phyloP scores from a whole-genome alignment of 176 grass and related monocot species.

The Panicum miliaceum region DNA sequence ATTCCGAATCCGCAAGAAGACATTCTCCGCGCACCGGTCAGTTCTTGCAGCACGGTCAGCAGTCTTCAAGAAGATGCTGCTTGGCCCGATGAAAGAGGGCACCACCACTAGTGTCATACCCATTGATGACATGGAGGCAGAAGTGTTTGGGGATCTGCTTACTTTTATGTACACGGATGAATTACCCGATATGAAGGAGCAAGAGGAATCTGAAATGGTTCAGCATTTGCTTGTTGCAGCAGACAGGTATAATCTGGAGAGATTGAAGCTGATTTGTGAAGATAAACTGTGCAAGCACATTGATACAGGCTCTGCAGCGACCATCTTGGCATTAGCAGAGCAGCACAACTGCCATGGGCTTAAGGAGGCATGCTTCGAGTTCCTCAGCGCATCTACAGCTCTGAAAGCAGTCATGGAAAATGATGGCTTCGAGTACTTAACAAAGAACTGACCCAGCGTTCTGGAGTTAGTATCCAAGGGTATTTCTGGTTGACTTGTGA shows the following conservation, averaged over 20 bases:
- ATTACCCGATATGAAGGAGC: not conserved
- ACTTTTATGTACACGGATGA: slow-evolving; percentile 46
- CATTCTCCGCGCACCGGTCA: not conserved
- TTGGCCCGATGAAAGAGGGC: not conserved
- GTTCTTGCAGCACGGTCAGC: not conserved
- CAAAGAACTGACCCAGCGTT: slow-evolving; percentile 19
- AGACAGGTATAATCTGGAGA: slow-evolving; percentile 53
- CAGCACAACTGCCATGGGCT: slow-evolving; percentile 44
- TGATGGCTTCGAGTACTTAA: slow-evolving; percentile 3
- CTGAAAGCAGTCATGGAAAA: not conserved
- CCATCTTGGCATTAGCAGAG: slow-evolving; percentile 37
- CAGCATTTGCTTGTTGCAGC: slow-evolving; percentile 49
- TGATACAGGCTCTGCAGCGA: slow-evolving; percentile 34
- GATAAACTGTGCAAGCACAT: slow-evolving; percentile 41
- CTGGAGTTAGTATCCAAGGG: not conserved
- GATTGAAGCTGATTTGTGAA: slow-evolving; percentile 54
- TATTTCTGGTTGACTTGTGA: not conserved
- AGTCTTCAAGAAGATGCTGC: slow-evolving; percentile 11
- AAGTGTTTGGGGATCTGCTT: slow-evolving; percentile 40
- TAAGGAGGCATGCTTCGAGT: slow-evolving; percentile 38
- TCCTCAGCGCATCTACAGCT: slow-evolving; percentile 1
- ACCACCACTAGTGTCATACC: no score
- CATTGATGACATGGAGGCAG: not conserved
- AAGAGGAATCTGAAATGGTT: slow-evolving; percentile 25
- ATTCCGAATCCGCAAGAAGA: not conserved